phyloP scores from a whole-genome alignment of 2,329 filamentous ascomycete genomes.

The Acarospora socialis region DNA sequence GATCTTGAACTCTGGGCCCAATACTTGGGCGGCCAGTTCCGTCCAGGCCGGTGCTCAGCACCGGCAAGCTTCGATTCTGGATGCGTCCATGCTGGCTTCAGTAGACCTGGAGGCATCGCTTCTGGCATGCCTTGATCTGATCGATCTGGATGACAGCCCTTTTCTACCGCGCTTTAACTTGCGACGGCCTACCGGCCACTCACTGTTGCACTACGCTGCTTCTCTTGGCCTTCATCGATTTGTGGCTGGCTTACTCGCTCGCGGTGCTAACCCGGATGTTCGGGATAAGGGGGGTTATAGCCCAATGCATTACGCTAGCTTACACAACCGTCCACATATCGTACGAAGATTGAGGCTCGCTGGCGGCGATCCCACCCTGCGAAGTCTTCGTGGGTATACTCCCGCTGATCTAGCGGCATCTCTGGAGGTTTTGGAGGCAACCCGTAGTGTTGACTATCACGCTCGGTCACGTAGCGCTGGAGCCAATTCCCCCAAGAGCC shows the following conservation, averaged over 20 bases:
- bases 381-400: conserved; percentile 55
- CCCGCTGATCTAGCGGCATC: conserved; percentile 58
- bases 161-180: conserved; percentile 54
- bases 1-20: conserved; percentile 23
- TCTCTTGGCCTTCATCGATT: conserved; percentile 62
- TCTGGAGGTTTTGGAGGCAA: conserved; percentile 47
- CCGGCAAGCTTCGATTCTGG: conserved; percentile 30
- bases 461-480: conserved; percentile 51
- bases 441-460: conserved; percentile 47
- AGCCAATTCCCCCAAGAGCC: conserved; percentile 41
- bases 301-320: conserved; percentile 65
- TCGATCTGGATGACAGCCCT: conserved; percentile 62
- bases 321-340: conserved; percentile 62
- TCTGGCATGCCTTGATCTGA: conserved; percentile 60
- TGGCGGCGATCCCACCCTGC: conserved; percentile 56
- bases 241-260: conserved; percentile 59
- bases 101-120: conserved; percentile 52
- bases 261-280: conserved; percentile 62
- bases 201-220: conserved; percentile 66
- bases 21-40: conserved; percentile 1
- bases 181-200: conserved; percentile 53
- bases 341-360: conserved; percentile 59
- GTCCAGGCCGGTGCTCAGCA: conserved; percentile 30
- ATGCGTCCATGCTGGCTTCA: conserved; percentile 25
- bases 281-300: conserved; percentile 70